phyloP scores from a whole-genome alignment of 768 basidiomycete genomes.

The Auricularia sp. region DNA sequence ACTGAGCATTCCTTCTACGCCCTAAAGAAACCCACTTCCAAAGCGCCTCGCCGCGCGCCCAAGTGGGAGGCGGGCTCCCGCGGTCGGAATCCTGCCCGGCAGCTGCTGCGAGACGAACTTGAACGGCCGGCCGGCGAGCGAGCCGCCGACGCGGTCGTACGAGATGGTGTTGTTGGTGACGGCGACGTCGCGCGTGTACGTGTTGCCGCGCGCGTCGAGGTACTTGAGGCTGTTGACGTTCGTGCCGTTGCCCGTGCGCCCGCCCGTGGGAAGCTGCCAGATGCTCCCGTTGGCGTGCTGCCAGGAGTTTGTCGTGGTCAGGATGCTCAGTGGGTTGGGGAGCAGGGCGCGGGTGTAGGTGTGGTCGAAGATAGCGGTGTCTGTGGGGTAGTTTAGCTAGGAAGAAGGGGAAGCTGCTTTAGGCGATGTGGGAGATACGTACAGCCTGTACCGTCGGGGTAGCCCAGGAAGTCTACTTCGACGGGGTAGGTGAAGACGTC shows the following conservation, averaged over 20 bases:
- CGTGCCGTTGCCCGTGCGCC: conserved; percentile 58
- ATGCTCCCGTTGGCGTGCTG: conserved; percentile 47
- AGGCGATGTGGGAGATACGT: conserved; percentile 4
- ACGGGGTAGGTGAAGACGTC: conserved; percentile 50
- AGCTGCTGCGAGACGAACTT: not conserved
- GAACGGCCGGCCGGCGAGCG: conserved; percentile 21
- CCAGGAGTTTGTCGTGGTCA: conserved; percentile 46
- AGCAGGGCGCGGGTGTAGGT: conserved; percentile 51
- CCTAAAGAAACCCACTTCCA: not conserved
- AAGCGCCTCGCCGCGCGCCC: not conserved
- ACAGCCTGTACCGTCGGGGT: conserved; percentile 26
- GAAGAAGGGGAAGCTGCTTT: no score
- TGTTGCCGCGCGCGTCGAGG: conserved; percentile 48
- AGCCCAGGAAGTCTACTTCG: conserved; percentile 30
- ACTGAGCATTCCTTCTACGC: no score
- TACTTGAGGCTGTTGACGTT: conserved; percentile 62
- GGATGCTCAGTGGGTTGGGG: conserved; percentile 49
- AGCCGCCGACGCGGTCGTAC: conserved; percentile 47
- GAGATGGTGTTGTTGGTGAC: conserved; percentile 54
- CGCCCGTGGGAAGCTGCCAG: conserved; percentile 33
- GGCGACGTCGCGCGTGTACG: conserved; percentile 49
- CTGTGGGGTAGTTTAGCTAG: not conserved
- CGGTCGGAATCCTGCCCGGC: not conserved
- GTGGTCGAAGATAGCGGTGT: conserved; percentile 42
- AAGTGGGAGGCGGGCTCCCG: not conserved